phyloP scores from a whole-genome alignment of 2,329 filamentous ascomycete genomes.

The Plenodomus tracheiphilus region DNA sequence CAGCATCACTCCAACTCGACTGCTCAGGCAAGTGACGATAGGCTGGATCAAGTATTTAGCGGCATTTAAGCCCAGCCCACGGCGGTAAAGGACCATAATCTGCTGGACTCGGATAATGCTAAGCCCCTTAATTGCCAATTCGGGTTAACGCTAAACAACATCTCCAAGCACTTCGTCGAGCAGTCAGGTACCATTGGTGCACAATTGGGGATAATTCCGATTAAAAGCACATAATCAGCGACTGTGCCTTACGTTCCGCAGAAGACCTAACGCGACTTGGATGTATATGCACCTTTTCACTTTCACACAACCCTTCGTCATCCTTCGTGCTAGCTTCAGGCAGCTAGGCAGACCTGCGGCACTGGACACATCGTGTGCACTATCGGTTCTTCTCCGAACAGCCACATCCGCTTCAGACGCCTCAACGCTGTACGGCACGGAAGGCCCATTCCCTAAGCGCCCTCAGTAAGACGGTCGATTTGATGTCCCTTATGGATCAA shows the following conservation, averaged over 20 bases:
- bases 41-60: slow-evolving; percentile 24
- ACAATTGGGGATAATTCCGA: slow-evolving; percentile 1
- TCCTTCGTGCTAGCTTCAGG: slow-evolving; percentile 15
- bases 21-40: slow-evolving; percentile 18
- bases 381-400: slow-evolving; percentile 29
- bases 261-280: not conserved
- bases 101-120: slow-evolving; percentile 17
- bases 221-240: slow-evolving; percentile 8
- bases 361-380: slow-evolving; percentile 16
- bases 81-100: slow-evolving; percentile 30
- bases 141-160: slow-evolving; percentile 14
- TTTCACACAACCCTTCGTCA: slow-evolving; percentile 6
- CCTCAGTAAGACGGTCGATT: slow-evolving; percentile 27
- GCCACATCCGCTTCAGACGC: slow-evolving; percentile 35
- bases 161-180: slow-evolving; percentile 5
- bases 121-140: slow-evolving; percentile 24
- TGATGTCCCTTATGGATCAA: slow-evolving; percentile 26
- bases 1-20: slow-evolving; percentile 22
- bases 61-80: slow-evolving; percentile 19
- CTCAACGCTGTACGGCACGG: slow-evolving; percentile 36
- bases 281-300: slow-evolving; percentile 3
- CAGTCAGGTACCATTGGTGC: slow-evolving; percentile 16
- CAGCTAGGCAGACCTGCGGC: slow-evolving; percentile 30
- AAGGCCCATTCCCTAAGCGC: slow-evolving; percentile 36
- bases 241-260: not conserved